These are phyloP conservation scores for Phytophthora aleatoria DNA, from an alignment of 352 stramenopile genomes.

Conservation along the genomic window DNA sequence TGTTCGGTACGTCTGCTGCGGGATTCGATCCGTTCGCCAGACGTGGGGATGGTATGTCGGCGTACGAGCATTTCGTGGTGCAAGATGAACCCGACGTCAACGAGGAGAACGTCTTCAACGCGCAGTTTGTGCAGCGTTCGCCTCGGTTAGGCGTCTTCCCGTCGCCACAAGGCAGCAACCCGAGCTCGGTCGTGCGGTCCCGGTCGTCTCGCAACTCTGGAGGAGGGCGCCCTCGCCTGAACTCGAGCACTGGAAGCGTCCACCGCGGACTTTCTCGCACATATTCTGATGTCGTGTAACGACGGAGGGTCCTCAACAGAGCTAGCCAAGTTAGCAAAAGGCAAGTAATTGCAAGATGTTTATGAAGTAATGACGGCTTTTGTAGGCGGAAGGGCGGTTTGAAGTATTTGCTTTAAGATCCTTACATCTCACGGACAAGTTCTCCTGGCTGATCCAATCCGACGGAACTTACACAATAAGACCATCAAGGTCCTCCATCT, in stretches of 20 bases:
- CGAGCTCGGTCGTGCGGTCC: slow-evolving; percentile 25
- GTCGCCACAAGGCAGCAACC: slow-evolving; percentile 18
- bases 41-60: slow-evolving; percentile 44
- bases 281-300: slow-evolving; percentile 24
- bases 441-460: no score
- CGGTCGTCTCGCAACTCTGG: slow-evolving; percentile 19
- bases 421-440: no score
- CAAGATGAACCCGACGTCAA: slow-evolving; percentile 41
- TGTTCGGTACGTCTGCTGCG: slow-evolving; percentile 63
- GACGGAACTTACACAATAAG: no score
- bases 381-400: no score
- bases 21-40: slow-evolving; percentile 58
- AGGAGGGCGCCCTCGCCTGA: slow-evolving; percentile 6
- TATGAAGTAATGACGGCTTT: no score
- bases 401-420: no score
- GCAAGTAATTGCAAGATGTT: no score
- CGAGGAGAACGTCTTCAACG: slow-evolving; percentile 52
- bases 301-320: no score
- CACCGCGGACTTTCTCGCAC: slow-evolving; percentile 19
- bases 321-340: no score
- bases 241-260: slow-evolving; percentile 9
- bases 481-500: no score
- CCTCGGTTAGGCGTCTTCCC: slow-evolving; percentile 29
- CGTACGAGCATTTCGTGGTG: slow-evolving; percentile 71
- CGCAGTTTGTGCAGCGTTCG: slow-evolving; percentile 46